Evolutionary conservation across 306 rosid genomes (phyloP), one percentile per base, ranked within the genome.

Genomic region (Fragaria nilgerrensis): DNA sequence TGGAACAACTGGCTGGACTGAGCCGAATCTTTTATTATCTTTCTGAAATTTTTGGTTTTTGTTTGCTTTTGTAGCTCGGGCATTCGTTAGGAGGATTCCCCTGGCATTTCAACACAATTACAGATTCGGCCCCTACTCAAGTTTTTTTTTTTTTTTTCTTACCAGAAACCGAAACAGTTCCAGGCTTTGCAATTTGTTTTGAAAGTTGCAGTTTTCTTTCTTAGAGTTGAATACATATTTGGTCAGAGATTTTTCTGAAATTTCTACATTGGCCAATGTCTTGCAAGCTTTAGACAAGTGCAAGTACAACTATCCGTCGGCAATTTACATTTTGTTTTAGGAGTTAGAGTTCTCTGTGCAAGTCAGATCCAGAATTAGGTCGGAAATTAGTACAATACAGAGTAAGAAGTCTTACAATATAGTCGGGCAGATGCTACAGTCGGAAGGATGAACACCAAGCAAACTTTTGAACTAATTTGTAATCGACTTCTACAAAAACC

Each of bases 21-120:
- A 75, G 79, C 75, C 19, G 80, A 84, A 79, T 76, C 82, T 36
- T 41, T 43, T 25, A 25, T 61, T 75, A 44, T 75, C 70, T 27
- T 27, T 27, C 19, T 32, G 14, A 23, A 16, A 1, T 2, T 27
- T 73, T 43, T 41, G 15, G 58, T 13, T 47, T 64, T 39, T 63
- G 80, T 81, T 65, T 56, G 82, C 25, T 47, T 34, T 13, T 6
- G 80, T 37, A 17, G 58, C 22, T 41, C 7, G 50, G 5, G 15
- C 0, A 2, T 22, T 44, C 29, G 56, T 49, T 36, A n/a, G 20
- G 4, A 55, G 45, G 47, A 17, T 68, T 62, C 78, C 76, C 82
- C 49, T 34, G 47, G 20, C 6, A 39, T 41, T 56, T 20, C 2
- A 13, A 0, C 15, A 17, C 2, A 80, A 80, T 77, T 80, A 80